A percentile compares a stretch with the other conserved stretches of the same genome.
phyloP scores from a whole-genome alignment of 1,284 basidiomycete species.

The Singerocomus rubriflavus region DNA sequence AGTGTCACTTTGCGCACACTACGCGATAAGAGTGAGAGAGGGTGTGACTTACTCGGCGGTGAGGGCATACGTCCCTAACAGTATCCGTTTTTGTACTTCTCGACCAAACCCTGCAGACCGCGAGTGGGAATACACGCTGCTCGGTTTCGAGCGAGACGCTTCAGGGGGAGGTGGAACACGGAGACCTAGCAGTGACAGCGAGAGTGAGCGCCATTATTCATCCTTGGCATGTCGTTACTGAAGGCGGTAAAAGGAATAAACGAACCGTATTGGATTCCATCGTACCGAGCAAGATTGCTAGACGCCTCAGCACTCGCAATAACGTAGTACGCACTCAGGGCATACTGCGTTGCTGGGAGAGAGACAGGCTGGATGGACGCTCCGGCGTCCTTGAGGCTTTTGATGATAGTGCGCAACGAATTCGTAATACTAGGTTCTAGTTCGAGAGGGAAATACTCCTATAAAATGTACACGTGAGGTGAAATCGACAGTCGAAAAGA shows the following conservation, averaged over 20 bases:
- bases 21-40: background rate
- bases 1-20: background rate
- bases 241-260: background rate
- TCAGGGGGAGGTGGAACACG: constrained; percentile 44
- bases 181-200: constrained; percentile 37
- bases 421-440: constrained; percentile 49
- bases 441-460: constrained; percentile 85
- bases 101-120: constrained; percentile 72
- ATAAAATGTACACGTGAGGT: background rate
- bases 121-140: constrained; percentile 54
- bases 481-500: background rate
- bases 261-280: constrained; percentile 76
- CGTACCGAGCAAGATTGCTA: constrained; percentile 89
- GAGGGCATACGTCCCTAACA: constrained; percentile 90
- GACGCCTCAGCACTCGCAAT: constrained; percentile 93
- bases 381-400: constrained; percentile 54
- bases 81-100: constrained; percentile 85
- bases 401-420: constrained; percentile 49
- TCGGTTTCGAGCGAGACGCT: constrained; percentile 43
- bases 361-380: constrained; percentile 74
- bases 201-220: background rate
- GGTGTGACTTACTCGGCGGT: constrained; percentile 80
- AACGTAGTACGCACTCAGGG: constrained; percentile 93
- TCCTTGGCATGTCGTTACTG: background rate
- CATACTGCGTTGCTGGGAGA: constrained; percentile 74